Conservation (phyloP, 331 rosid species). For the Quercus tomentella region DNA sequence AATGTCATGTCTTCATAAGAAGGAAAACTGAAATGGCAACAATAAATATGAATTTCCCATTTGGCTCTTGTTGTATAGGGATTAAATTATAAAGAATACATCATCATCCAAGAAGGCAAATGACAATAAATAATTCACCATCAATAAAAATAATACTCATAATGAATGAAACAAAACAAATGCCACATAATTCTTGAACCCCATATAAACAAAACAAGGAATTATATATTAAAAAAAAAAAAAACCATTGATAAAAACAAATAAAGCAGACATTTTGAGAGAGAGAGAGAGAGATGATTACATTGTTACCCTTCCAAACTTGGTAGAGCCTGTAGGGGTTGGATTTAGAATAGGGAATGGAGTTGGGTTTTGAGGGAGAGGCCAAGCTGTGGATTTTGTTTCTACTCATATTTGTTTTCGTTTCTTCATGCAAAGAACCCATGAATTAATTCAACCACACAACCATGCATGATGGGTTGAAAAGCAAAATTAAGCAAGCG, state of each 20-base stretch:
- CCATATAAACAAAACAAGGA: too few species aligned
- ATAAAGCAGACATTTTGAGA: not conserved
- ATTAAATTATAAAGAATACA: too few species aligned
- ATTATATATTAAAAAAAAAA: not conserved
- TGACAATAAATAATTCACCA: too few species aligned
- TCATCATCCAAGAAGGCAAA: too few species aligned
- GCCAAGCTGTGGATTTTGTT: conserved; percentile 25
- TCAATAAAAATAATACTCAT: too few species aligned
- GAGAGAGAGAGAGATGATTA: conserved; percentile 12
- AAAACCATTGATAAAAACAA: not conserved
- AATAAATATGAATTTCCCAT: too few species aligned
- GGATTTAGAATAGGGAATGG: conserved; percentile 25
- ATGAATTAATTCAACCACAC: not conserved
- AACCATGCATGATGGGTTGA: not conserved
- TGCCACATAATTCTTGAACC: too few species aligned
- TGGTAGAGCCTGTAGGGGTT: conserved; percentile 51
- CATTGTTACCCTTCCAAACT: conserved; percentile 94
- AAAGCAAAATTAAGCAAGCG: not conserved
- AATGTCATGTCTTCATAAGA: too few species aligned
- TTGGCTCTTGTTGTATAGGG: too few species aligned
- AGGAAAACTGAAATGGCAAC: too few species aligned
- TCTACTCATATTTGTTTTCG: conserved; percentile 3
- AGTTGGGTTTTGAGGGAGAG: conserved; percentile 40
- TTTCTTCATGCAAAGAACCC: conserved; percentile 16
- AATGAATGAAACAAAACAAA: too few species aligned